A percentile compares a stretch with the other conserved stretches of the same genome.
Evolutionary conservation across 2,329 filamentous ascomycete genomes (phyloP).

Genomic region (Coniochaeta hoffmannii): DNA sequence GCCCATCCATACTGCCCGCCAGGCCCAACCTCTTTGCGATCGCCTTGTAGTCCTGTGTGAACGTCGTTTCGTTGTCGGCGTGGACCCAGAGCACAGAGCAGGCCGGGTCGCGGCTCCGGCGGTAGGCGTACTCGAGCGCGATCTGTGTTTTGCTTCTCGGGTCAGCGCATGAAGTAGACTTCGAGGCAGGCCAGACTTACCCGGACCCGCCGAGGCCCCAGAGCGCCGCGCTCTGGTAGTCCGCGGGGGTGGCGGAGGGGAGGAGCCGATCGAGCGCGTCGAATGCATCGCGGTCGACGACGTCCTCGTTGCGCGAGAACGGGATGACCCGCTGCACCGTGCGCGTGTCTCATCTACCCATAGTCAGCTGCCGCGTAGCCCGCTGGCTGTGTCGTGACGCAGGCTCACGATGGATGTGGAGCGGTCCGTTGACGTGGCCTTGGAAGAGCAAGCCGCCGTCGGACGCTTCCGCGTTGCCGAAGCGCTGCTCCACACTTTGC

Average conservation of each 20-base stretch:
- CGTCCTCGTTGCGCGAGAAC: background rate
- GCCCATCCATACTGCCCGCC: conserved; percentile 8
- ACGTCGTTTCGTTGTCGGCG: conserved; percentile 23
- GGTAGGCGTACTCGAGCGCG: conserved; percentile 26
- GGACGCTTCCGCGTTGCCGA: conserved; percentile 7
- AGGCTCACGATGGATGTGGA: conserved; percentile 7
- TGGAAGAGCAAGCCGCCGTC: conserved; percentile 7
- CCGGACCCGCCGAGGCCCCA: conserved; percentile 12
- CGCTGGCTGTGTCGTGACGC: background rate
- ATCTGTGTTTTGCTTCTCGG: conserved; percentile 28
- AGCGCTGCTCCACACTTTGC: conserved; percentile 7
- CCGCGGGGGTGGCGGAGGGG: background rate
- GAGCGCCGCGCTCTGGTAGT: background rate
- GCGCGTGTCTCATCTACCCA: background rate
- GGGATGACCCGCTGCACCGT: background rate
- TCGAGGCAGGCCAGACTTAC: conserved; percentile 9
- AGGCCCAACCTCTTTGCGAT: conserved; percentile 21
- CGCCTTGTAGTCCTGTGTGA: conserved; percentile 20
- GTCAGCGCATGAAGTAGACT: conserved; percentile 3
- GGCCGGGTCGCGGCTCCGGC: conserved; percentile 10
- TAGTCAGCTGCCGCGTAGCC: background rate
- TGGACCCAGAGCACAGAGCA: conserved; percentile 30
- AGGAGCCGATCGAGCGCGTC: background rate
- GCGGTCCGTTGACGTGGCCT: conserved; percentile 6
- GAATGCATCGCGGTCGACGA: background rate